Percentiles rank a stretch among this genome's conserved stretches.
These are phyloP conservation scores for Aspergillus olivimuriae DNA, from an alignment of 495 filamentous ascomycete genomes.

Conservation along the genomic window DNA sequence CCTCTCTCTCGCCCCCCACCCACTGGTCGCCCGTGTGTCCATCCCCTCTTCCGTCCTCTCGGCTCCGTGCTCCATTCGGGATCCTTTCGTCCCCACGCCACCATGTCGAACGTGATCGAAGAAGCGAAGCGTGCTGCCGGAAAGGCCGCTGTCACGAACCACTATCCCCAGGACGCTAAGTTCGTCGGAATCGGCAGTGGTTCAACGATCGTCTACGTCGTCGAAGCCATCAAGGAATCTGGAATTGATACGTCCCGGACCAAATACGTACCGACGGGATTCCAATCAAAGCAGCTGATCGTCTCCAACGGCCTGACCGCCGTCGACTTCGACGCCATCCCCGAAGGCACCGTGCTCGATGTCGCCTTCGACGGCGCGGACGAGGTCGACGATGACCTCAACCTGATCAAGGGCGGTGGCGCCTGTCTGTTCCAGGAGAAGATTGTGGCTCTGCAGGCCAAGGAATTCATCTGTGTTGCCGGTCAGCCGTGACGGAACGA, in stretches of 20 bases:
- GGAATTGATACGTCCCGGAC: conserved; percentile 54
- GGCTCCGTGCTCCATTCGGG: conserved; percentile 2
- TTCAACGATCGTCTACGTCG: conserved; percentile 90
- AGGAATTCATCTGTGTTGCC: conserved; percentile 90
- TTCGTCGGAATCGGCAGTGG: conserved; percentile 92
- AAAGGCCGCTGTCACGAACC: conserved; percentile 71
- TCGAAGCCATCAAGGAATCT: conserved; percentile 81
- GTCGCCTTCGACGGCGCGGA: conserved; percentile 94
- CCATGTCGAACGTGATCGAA: conserved; percentile 54
- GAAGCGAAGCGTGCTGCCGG: conserved; percentile 80
- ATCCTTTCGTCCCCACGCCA: conserved; percentile 21
- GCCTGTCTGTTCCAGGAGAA: conserved; percentile 98
- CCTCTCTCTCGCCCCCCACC: conserved; percentile 4
- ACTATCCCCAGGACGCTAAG: conserved; percentile 65
- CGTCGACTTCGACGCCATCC: conserved; percentile 67
- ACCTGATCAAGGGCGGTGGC: conserved; percentile 96
- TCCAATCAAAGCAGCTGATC: conserved; percentile 82
- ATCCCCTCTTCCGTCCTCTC: conserved; percentile 11
- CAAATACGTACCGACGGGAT: conserved; percentile 85
- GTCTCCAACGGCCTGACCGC: conserved; percentile 66
- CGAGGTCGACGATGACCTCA: conserved; percentile 91
- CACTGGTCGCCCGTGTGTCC: conserved; percentile 7
- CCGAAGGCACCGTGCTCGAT: conserved; percentile 57
- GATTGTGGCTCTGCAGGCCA: conserved; percentile 77
- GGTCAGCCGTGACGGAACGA: conserved; percentile 42